Conservation (phyloP, 768 basidiomycete species). For the Boletus subcaerulescens region DNA sequence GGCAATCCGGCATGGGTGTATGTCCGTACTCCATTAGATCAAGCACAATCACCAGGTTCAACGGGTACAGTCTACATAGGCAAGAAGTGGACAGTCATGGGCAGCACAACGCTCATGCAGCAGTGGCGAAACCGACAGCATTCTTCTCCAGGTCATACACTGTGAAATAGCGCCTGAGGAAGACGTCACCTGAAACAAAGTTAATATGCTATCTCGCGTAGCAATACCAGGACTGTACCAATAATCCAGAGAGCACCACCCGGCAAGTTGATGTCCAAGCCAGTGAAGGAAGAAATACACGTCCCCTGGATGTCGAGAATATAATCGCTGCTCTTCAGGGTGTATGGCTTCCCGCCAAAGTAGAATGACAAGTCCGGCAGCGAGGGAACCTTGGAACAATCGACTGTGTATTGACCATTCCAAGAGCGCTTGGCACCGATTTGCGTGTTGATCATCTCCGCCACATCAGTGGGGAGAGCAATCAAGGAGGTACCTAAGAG, state of each 20-base stretch:
- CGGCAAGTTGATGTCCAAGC: slow-evolving; percentile 84
- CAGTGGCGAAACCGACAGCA: slow-evolving; percentile 82
- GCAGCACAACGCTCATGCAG: slow-evolving; percentile 26
- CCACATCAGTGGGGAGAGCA: slow-evolving; percentile 88
- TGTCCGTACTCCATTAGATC: slow-evolving; percentile 8
- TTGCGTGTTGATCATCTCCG: slow-evolving; percentile 95
- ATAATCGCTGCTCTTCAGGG: slow-evolving; percentile 83
- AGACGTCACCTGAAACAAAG: slow-evolving; percentile 63
- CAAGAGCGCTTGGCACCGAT: slow-evolving; percentile 94
- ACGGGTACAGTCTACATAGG: background rate
- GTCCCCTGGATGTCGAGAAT: slow-evolving; percentile 87
- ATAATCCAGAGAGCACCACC: slow-evolving; percentile 85
- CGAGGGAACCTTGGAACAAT: slow-evolving; percentile 78
- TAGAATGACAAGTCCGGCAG: slow-evolving; percentile 84
- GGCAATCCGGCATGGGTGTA: background rate
- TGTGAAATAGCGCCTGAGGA: slow-evolving; percentile 90
- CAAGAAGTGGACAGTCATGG: background rate
- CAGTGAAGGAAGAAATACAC: slow-evolving; percentile 92
- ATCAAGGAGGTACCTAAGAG: slow-evolving; percentile 84
- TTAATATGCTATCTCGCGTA: slow-evolving; percentile 2
- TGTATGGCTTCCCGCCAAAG: slow-evolving; percentile 78
- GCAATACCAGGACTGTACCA: slow-evolving; percentile 44
- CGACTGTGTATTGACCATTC: slow-evolving; percentile 94
- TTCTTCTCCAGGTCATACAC: slow-evolving; percentile 78
- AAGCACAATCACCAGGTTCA: slow-evolving; percentile 4